Base-by-base conservation (phyloP, 768 basidiomycete genomes). In the Trametes villosa region DNA sequence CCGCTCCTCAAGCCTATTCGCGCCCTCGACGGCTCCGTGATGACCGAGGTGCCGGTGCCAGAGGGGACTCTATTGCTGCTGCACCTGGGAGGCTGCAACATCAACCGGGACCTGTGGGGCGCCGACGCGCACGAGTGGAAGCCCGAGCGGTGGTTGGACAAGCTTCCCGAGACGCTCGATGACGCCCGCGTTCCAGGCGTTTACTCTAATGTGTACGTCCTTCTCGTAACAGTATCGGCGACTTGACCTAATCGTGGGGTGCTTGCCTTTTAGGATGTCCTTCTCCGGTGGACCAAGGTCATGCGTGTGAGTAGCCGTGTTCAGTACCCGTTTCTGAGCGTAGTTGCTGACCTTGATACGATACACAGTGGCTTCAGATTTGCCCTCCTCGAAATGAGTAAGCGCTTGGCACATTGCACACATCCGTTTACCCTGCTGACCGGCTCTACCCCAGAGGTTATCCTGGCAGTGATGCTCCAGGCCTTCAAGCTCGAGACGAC, bases 1-100 rank as follows among this genome's bases (percentile, higher is more conserved):
- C 82, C 83, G 4, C 71, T 83, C 8, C 71, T 67, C 0, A 66
- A 55, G 3, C 78, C 80, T 0, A 65, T 83, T 33, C 63, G 64
- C 29, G 75, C 75, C 4, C 29, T 65, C 1, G 73, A 80, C 64
- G 80, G 80, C 5, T 61, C 67, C 15, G 64, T 74, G 2, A 72
- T 81, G 27, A 54, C 62, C 7, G 74, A 78, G 48, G 63, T 83
- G 9, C 52, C 70, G 3, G 64, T 84, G 18, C 79, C 77, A 0
- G 77, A 73, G 7, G 71, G 71, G 42, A 49, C 62, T 9, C 3
- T 15, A 2, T 22, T 63, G 5, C 1, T 63, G 4, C 30, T 48
- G 18, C 40, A 50, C 45, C 9, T 49, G 26, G 29, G 9, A 1
- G 56, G 46, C 5, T 48, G 56, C 26, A 64, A 64, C 56, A 46